Evolutionary conservation across 2,329 filamentous ascomycete species (phyloP).

Genomic region (Sporothrix pallida): DNA sequence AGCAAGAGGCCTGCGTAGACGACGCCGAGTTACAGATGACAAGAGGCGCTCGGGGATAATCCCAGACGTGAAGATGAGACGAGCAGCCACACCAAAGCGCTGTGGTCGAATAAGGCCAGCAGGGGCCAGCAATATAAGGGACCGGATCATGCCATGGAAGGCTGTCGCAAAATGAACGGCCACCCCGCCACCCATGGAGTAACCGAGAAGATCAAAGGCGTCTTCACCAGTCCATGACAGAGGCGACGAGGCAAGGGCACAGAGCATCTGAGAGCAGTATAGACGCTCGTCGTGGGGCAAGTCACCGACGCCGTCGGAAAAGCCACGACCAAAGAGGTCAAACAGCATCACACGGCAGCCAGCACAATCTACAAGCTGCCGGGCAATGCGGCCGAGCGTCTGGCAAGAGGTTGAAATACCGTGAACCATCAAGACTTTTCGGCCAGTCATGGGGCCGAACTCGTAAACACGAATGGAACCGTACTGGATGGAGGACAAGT

Average conservation of each 20-base stretch:
- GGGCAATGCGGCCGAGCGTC: constrained; percentile 70
- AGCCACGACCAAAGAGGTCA: constrained; percentile 73
- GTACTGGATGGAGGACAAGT: constrained; percentile 55
- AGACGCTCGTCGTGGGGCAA: constrained; percentile 75
- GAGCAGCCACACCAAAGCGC: constrained; percentile 57
- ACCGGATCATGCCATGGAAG: constrained; percentile 72
- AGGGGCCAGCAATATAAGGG: constrained; percentile 78
- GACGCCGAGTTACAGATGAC: constrained; percentile 53
- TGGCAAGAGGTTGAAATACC: constrained; percentile 85
- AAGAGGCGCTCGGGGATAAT: constrained; percentile 60
- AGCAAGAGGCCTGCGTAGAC: constrained; percentile 59
- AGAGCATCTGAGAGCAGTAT: constrained; percentile 73
- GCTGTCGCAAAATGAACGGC: constrained; percentile 74
- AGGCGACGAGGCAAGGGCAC: constrained; percentile 71
- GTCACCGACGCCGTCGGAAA: constrained; percentile 67
- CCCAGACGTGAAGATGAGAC: constrained; percentile 61
- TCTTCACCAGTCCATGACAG: constrained; percentile 67
- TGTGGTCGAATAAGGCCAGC: constrained; percentile 70
- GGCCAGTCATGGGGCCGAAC: constrained; percentile 75
- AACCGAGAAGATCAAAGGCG: constrained; percentile 73
- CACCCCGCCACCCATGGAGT: constrained; percentile 82
- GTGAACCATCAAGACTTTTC: constrained; percentile 78
- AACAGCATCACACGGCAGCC: constrained; percentile 85
- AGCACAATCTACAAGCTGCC: constrained; percentile 64
- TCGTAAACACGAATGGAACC: constrained; percentile 81